Conservation (phyloP, 148 eudicot genomes). For the Beta vulgaris region DNA sequence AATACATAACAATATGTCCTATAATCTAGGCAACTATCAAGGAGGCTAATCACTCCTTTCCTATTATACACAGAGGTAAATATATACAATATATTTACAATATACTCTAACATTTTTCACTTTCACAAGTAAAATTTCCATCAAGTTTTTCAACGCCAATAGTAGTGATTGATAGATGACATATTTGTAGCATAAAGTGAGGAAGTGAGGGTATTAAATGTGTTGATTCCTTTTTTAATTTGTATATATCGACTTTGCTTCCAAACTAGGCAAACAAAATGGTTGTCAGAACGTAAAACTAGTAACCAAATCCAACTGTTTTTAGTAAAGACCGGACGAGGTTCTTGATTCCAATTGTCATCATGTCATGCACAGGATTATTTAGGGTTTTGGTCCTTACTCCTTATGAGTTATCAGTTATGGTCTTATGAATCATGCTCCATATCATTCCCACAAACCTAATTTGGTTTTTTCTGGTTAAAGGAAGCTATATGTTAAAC, state of each 20-base stretch:
- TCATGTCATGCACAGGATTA: background rate
- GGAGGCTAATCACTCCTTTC: too few relatives aligned
- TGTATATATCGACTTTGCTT: background rate
- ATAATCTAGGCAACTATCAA: too few relatives aligned
- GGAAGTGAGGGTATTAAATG: too few relatives aligned
- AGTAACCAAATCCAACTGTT: background rate
- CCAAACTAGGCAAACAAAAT: slow-evolving; percentile 10
- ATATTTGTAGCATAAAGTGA: slow-evolving; percentile 7
- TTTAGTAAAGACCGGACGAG: slow-evolving; percentile 4
- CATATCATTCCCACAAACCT: too few relatives aligned
- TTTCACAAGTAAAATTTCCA: slow-evolving; percentile 8
- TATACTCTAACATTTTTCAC: background rate
- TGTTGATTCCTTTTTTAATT: background rate
- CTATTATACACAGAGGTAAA: background rate
- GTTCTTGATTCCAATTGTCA: background rate
- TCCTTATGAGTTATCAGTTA: too few relatives aligned
- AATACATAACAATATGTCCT: too few relatives aligned
- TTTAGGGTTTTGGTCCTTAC: too few relatives aligned
- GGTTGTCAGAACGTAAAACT: background rate
- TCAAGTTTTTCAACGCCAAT: background rate
- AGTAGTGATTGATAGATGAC: slow-evolving; percentile 8
- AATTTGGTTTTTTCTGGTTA: too few relatives aligned
- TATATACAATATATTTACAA: background rate
- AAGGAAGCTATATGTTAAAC: too few relatives aligned
- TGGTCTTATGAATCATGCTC: too few relatives aligned